Conservation (phyloP, 2,329 filamentous ascomycete species). For the Cryphonectria carpinicola region DNA sequence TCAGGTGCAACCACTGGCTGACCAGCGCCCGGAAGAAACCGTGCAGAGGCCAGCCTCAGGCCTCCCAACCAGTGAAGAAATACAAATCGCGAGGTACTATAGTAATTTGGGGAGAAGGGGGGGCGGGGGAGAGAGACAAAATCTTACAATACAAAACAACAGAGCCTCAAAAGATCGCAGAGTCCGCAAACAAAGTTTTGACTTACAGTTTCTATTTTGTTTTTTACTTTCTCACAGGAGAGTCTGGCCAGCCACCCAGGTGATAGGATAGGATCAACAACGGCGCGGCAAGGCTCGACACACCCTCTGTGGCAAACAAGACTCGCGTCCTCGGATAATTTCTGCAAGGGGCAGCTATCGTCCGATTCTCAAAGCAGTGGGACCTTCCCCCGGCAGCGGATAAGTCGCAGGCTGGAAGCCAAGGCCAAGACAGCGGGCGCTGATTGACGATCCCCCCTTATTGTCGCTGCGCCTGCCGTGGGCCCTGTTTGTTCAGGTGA, state of each 20-base stretch:
- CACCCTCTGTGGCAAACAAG: background rate
- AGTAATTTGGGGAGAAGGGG: no score
- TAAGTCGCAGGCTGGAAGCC: background rate
- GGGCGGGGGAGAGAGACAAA: background rate
- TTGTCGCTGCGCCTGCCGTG: background rate
- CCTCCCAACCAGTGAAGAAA: background rate
- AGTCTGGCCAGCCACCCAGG: background rate
- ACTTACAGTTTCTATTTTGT: background rate
- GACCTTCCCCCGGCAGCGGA: background rate
- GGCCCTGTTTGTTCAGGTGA: background rate
- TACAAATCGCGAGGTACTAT: background rate
- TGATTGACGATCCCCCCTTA: slow-evolving; percentile 1
- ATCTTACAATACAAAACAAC: background rate
- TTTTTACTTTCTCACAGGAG: background rate
- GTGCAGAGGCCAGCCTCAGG: background rate
- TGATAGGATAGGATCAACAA: background rate
- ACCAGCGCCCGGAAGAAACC: background rate
- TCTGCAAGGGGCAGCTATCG: slow-evolving; percentile 7
- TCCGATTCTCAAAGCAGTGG: background rate
- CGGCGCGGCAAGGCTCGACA: background rate
- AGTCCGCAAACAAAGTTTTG: no score
- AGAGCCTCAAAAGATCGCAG: no score
- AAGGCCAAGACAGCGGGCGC: background rate
- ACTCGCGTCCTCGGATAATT: background rate
- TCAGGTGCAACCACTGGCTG: background rate